Base-by-base conservation (phyloP, 2,329 filamentous ascomycete genomes). In the Colletotrichum navitas region DNA sequence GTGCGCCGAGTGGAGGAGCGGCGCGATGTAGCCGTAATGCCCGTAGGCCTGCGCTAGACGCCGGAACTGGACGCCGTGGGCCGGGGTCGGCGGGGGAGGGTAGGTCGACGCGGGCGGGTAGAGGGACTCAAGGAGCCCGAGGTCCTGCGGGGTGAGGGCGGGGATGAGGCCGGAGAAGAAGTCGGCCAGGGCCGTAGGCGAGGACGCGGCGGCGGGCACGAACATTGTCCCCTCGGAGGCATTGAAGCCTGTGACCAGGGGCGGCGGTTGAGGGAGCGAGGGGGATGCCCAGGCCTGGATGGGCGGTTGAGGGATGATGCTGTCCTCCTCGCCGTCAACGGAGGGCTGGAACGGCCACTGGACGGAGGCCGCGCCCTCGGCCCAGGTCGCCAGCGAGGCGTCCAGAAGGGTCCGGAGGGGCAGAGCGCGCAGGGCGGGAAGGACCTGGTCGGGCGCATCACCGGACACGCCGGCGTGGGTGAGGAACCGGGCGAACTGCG, bases 301-400 rank as follows among this genome's bases (percentile, higher is more conserved):
- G 3, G 91, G 91, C 14, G 86, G 80, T 34, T 85, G 83, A 2
- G 85, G 83, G 64, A 93, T 89, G 18, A 91, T 79, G 16, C 87
- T 39, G 43, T 64, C 36, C 16, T 29, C 21, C 24, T 11, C 85
- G 24, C n/a, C 26, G 76, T 92, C 91, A 68, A 93, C 87, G 45
- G 91, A 88, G 10, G 91, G 91, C 75, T 93, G 92, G 81, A 93
- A 94, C 0, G 92, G 84, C 88, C 88, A 90, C 36, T 84, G 83
- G 11, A 89, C 80, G 10, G 80, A 81, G 4, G 76, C 74, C n/a
- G 79, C 77, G 75, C 86, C 85, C 56, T 78, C 78, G 12, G 79
- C 74, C 81, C 83, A 89, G 39, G 89, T 81, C 7, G 66, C 54
- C 58, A 81, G 78, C 8, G 83, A 84, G 14, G 87, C 87, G 1